Evolutionary conservation across 805 yeast genomes (phyloP).

Genomic region (Kuraishia capsulata): DNA sequence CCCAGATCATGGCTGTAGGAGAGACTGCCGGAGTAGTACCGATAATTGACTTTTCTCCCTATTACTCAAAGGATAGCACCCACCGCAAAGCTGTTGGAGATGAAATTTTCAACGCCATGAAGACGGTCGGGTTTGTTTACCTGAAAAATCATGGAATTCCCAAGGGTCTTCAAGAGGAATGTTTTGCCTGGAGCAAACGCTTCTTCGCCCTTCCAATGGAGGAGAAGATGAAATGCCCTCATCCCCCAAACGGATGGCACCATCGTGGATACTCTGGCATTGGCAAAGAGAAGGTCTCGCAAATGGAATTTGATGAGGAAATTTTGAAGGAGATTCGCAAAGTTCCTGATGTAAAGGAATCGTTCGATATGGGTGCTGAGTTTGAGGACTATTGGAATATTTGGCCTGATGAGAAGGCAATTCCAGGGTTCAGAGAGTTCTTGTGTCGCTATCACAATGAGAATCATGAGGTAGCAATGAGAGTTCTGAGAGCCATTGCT

Average conservation of each 20-base stretch:
- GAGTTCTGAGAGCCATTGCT: conserved; percentile 17
- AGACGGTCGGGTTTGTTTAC: conserved; percentile 20
- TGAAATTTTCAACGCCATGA: conserved; percentile 16
- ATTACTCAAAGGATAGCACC: no score
- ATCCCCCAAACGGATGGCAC: conserved; percentile 15
- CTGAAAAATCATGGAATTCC: conserved; percentile 20
- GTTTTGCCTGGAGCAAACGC: conserved; percentile 12
- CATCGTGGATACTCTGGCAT: conserved; percentile 17
- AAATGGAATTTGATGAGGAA: conserved; percentile 14
- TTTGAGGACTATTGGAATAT: conserved; percentile 9
- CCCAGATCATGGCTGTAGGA: no score
- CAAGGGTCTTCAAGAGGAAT: conserved; percentile 11
- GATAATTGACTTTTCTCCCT: no score
- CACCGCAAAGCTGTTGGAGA: no score
- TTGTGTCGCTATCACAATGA: conserved; percentile 11
- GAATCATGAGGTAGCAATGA: conserved; percentile 11
- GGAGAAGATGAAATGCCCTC: conserved; percentile 15
- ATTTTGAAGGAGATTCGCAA: conserved; percentile 10
- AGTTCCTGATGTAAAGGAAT: conserved; percentile 18
- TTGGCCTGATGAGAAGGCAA: conserved; percentile 16
- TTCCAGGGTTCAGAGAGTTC: conserved; percentile 15
- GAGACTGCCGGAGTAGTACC: no score
- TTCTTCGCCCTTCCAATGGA: conserved; percentile 10
- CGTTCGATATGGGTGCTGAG: conserved; percentile 16
- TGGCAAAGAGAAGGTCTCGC: conserved; percentile 19